Conservation (phyloP, 2,329 filamentous ascomycete genomes). For the Fusarium succisae region DNA sequence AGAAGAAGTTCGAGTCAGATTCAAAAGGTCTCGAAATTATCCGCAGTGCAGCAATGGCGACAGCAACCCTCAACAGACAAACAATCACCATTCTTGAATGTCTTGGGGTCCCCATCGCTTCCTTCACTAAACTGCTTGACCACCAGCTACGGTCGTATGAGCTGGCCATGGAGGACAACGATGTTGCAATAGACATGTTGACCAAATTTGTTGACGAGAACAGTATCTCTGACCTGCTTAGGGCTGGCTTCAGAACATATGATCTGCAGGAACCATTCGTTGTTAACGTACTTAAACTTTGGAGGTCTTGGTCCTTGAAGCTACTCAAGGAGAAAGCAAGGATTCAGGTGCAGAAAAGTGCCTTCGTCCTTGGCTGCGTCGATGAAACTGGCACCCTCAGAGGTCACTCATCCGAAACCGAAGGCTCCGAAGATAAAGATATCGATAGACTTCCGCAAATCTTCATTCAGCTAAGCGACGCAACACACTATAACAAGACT, state of each 20-base stretch:
- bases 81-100: constrained; percentile 85
- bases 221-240: constrained; percentile 81
- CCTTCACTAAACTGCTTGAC: constrained; percentile 75
- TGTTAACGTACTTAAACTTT: constrained; percentile 79
- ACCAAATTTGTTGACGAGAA: constrained; percentile 85
- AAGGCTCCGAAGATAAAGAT: constrained; percentile 53
- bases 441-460: constrained; percentile 77
- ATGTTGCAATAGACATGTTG: constrained; percentile 73
- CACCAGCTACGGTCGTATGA: constrained; percentile 75
- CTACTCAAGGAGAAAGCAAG: constrained; percentile 91
- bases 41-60: constrained; percentile 77
- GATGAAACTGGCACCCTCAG: constrained; percentile 83
- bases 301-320: constrained; percentile 90
- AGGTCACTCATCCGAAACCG: constrained; percentile 70
- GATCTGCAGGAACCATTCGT: constrained; percentile 78
- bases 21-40: constrained; percentile 86
- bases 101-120: constrained; percentile 73
- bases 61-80: constrained; percentile 87
- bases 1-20: constrained; percentile 82
- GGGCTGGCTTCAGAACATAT: constrained; percentile 78
- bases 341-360: constrained; percentile 82
- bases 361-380: constrained; percentile 86
- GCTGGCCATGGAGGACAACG: constrained; percentile 72
- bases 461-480: constrained; percentile 81
- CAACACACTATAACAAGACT: constrained; percentile 63